Percentiles rank a stretch among this genome's conserved stretches.
phyloP scores from a whole-genome alignment of 2,329 filamentous ascomycete species.

The Paraphaeosphaeria minitans region DNA sequence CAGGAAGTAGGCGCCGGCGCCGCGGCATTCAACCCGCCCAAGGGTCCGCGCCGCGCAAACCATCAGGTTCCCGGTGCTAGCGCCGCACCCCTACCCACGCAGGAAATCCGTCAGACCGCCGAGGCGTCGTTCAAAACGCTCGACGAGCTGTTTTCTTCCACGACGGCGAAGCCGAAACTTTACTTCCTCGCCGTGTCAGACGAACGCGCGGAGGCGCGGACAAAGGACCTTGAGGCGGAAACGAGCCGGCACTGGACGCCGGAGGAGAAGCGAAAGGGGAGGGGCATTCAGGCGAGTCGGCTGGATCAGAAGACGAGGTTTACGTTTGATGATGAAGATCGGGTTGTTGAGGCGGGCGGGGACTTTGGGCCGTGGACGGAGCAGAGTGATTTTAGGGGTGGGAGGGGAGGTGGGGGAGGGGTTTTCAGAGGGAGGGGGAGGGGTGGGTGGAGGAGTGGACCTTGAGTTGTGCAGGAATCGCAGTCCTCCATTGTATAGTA shows the following conservation, averaged over 20 bases:
- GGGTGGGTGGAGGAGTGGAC: constrained; percentile 1
- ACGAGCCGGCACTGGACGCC: constrained; percentile 51
- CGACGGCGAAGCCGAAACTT: constrained; percentile 65
- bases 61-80: constrained; percentile 12
- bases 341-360: constrained; percentile 49
- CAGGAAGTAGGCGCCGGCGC: constrained; percentile 40
- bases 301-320: constrained; percentile 48
- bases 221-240: constrained; percentile 61
- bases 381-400: constrained; percentile 6
- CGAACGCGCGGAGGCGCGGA: constrained; percentile 66
- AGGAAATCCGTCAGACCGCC: constrained; percentile 28
- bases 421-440: constrained; percentile 1
- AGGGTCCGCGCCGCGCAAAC: constrained; percentile 21
- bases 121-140: constrained; percentile 57
- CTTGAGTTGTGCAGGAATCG: neutral
- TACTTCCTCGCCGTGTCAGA: constrained; percentile 70
- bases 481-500: too few species aligned
- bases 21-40: constrained; percentile 17
- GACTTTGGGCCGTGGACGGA: constrained; percentile 40
- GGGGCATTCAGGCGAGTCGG: constrained; percentile 31
- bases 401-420: constrained; percentile 13
- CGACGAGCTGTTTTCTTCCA: constrained; percentile 65
- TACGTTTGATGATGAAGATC: constrained; percentile 52
- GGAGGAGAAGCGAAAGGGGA: constrained; percentile 35
- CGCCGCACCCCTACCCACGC: constrained; percentile 9